Evolutionary conservation across 2,329 filamentous ascomycete genomes (phyloP).

Genomic region (Sporothrix humicola): DNA sequence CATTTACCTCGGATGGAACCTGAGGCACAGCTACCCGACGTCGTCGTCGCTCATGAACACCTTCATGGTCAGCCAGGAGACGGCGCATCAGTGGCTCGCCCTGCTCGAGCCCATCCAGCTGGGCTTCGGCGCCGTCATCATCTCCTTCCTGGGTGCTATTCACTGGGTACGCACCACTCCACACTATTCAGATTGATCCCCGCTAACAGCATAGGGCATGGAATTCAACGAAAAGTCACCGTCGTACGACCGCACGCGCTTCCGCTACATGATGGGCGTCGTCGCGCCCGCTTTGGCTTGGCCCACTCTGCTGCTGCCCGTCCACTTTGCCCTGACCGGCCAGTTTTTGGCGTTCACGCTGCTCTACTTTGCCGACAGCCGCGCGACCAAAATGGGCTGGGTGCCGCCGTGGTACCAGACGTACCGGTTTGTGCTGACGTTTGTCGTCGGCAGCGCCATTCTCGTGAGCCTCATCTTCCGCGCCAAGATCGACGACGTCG

Average conservation of each 20-base stretch:
- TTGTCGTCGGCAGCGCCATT: slow-evolving; percentile 83
- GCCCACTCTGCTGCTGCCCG: slow-evolving; percentile 84
- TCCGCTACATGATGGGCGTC: slow-evolving; percentile 83
- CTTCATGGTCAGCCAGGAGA: slow-evolving; percentile 70
- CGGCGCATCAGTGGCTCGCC: slow-evolving; percentile 72
- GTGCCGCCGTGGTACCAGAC: slow-evolving; percentile 83
- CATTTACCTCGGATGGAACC: slow-evolving; percentile 79
- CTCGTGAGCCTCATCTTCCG: slow-evolving; percentile 81
- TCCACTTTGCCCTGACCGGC: slow-evolving; percentile 82
- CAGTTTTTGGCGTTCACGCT: slow-evolving; percentile 86
- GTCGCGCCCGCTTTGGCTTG: slow-evolving; percentile 80
- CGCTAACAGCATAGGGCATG: slow-evolving; percentile 59
- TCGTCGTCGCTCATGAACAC: slow-evolving; percentile 69
- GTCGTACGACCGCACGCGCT: slow-evolving; percentile 67
- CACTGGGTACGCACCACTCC: slow-evolving; percentile 68
- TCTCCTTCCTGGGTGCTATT: slow-evolving; percentile 91
- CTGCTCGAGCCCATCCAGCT: slow-evolving; percentile 86
- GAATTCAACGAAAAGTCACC: slow-evolving; percentile 77
- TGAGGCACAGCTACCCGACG: slow-evolving; percentile 68
- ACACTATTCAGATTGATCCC: background rate
- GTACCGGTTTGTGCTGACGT: slow-evolving; percentile 91
- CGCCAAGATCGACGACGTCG: slow-evolving; percentile 67
- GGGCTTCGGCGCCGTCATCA: slow-evolving; percentile 88
- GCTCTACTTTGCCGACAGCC: slow-evolving; percentile 83
- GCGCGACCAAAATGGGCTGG: slow-evolving; percentile 75